A percentile compares a stretch with the other conserved stretches of the same genome.
Evolutionary conservation across 805 yeast species (phyloP).

Genomic region (Sungouiozyma intestinalis): DNA sequence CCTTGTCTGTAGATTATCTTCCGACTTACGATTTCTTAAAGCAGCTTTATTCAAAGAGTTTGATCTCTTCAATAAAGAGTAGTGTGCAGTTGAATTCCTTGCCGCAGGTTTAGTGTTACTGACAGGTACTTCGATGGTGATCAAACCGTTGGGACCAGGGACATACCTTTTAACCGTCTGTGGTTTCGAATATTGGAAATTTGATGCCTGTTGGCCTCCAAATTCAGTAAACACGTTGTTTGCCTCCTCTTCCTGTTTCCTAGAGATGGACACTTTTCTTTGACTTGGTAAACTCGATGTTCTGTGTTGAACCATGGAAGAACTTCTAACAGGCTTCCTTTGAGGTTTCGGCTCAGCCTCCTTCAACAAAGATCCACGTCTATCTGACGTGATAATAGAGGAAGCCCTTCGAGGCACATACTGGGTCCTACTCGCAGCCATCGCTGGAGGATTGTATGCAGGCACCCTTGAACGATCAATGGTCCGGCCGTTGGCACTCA

Average conservation of each 20-base stretch:
- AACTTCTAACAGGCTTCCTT: slow-evolving; percentile 1
- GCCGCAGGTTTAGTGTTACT: slow-evolving; percentile 9
- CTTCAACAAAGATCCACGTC: slow-evolving; percentile 3
- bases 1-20: slow-evolving; percentile 6
- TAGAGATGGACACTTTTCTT: slow-evolving; percentile 3
- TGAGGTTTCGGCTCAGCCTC: not conserved
- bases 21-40: slow-evolving; percentile 6
- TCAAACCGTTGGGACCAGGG: slow-evolving; percentile 64
- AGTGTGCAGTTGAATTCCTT: slow-evolving; percentile 9
- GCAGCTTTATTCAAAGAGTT: slow-evolving; percentile 3
- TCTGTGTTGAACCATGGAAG: slow-evolving; percentile 6
- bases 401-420: slow-evolving; percentile 4
- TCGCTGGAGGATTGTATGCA: slow-evolving; percentile 14
- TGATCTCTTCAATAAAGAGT: slow-evolving; percentile 3
- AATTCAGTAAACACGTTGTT: slow-evolving; percentile 26
- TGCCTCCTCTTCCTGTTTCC: slow-evolving; percentile 13
- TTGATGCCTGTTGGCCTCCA: slow-evolving; percentile 22
- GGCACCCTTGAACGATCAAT: slow-evolving; percentile 21
- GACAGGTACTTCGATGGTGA: slow-evolving; percentile 58
- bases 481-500: slow-evolving; percentile 24
- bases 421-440: slow-evolving; percentile 8
- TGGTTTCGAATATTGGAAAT: slow-evolving; percentile 4
- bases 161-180: slow-evolving; percentile 57
- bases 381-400: slow-evolving; percentile 5
- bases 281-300: slow-evolving; percentile 13